Conservation (phyloP, 306 rosid genomes). For the Argentina anserina region DNA sequence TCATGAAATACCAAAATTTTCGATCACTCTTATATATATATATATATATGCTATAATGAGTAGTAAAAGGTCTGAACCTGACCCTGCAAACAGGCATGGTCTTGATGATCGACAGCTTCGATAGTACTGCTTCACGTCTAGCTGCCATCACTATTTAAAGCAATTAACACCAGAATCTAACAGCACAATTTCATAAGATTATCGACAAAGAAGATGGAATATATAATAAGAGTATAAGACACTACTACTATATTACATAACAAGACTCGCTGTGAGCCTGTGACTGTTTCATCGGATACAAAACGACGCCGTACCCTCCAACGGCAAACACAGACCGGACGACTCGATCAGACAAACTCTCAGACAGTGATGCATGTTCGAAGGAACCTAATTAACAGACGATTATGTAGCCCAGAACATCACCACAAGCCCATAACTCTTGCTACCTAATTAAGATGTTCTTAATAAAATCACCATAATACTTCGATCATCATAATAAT, state of each 20-base stretch:
- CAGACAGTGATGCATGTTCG: background rate
- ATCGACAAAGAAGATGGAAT: background rate
- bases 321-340: constrained; percentile 8
- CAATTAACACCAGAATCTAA: background rate
- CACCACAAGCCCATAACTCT: background rate
- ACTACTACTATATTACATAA: background rate
- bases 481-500: background rate
- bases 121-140: background rate
- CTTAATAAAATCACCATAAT: background rate
- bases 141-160: background rate
- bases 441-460: background rate
- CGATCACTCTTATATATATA: background rate
- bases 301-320: constrained; percentile 5
- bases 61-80: background rate
- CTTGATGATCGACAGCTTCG: background rate
- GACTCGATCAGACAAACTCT: background rate
- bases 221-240: background rate
- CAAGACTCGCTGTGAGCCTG: background rate
- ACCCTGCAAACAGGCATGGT: background rate
- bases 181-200: no score
- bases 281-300: constrained; percentile 13
- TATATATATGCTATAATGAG: background rate
- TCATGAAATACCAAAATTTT: background rate
- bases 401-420: background rate
- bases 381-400: background rate